Percentiles rank a stretch among this genome's conserved stretches.
Conservation (phyloP, 345 rosid species). For the Litchi chinensis region DNA sequence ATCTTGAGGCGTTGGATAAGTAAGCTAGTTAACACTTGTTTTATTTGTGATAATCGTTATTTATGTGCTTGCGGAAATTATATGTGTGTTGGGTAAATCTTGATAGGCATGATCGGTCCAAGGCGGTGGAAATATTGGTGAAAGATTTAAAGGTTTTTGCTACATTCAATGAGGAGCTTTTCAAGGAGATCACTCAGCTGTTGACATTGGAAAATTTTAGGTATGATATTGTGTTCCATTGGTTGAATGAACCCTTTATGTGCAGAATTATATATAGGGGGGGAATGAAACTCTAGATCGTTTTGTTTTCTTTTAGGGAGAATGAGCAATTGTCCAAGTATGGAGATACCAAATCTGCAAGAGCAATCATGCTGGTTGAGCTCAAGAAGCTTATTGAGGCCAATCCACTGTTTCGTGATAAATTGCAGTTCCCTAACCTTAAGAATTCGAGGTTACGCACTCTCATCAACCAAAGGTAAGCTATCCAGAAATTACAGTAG, state of each 20-base stretch:
- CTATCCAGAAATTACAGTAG: neutral
- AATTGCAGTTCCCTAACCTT: conserved; percentile 92
- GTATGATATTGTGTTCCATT: conserved; percentile 32
- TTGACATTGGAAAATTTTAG: conserved; percentile 91
- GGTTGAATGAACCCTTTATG: neutral
- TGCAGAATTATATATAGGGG: neutral
- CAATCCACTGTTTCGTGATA: conserved; percentile 93
- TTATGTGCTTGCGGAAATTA: neutral
- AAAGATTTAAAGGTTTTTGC: conserved; percentile 97
- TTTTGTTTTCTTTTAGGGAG: conserved; percentile 59
- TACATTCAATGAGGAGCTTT: conserved; percentile 94
- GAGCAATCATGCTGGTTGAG: conserved; percentile 96
- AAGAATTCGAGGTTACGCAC: conserved; percentile 89
- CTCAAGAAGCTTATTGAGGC: conserved; percentile 99
- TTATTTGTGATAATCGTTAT: neutral
- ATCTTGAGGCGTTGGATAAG: conserved; percentile 98
- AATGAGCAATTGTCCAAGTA: conserved; percentile 96
- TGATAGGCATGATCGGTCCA: conserved; percentile 86
- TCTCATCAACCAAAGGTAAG: conserved; percentile 91
- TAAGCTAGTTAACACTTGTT: conserved; percentile 32
- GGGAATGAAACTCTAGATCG: conserved; percentile 7
- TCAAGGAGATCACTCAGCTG: conserved; percentile 94
- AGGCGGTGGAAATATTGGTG: conserved; percentile 91
- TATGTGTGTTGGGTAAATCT: neutral
- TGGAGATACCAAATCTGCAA: conserved; percentile 97